These are phyloP conservation scores for Paraphaeosphaeria minitans DNA, from an alignment of 2,329 filamentous ascomycete genomes.

Conservation along the genomic window DNA sequence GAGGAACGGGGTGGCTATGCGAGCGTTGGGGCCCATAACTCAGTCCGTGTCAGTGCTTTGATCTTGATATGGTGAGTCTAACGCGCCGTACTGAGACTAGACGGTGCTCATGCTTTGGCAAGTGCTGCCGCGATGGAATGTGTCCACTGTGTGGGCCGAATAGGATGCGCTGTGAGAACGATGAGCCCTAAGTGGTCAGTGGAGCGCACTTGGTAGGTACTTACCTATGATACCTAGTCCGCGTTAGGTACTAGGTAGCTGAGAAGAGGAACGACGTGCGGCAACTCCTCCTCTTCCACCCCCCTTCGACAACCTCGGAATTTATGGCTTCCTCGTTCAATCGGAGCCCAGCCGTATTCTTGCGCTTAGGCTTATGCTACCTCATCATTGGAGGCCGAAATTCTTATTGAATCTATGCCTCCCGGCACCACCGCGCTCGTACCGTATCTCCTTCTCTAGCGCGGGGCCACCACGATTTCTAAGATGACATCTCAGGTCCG, in stretches of 20 bases:
- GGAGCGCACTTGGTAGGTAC: too few relatives aligned
- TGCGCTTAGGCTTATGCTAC: background rate
- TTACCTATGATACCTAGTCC: background rate
- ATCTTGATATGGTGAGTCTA: background rate
- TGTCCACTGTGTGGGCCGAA: constrained; percentile 2
- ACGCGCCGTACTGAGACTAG: constrained; percentile 2
- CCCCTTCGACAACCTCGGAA: background rate
- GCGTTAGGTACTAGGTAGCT: constrained; percentile 1
- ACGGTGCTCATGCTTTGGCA: background rate
- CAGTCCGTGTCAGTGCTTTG: constrained; percentile 4
- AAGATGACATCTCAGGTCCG: constrained; percentile 6
- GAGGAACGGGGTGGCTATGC: constrained; percentile 10
- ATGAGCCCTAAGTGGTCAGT: background rate
- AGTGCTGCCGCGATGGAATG: background rate
- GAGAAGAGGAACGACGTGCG: background rate
- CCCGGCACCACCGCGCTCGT: constrained; percentile 1
- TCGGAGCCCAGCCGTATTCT: background rate
- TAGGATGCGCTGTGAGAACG: background rate
- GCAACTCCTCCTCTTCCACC: background rate
- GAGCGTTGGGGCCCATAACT: constrained; percentile 3
- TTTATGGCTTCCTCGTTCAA: background rate
- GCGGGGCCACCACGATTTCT: constrained; percentile 3
- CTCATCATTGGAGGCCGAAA: background rate
- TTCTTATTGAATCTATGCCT: background rate
- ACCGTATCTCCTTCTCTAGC: background rate